Evolutionary conservation across 2,329 filamentous ascomycete genomes (phyloP).

Genomic region (Epichloe baconii): DNA sequence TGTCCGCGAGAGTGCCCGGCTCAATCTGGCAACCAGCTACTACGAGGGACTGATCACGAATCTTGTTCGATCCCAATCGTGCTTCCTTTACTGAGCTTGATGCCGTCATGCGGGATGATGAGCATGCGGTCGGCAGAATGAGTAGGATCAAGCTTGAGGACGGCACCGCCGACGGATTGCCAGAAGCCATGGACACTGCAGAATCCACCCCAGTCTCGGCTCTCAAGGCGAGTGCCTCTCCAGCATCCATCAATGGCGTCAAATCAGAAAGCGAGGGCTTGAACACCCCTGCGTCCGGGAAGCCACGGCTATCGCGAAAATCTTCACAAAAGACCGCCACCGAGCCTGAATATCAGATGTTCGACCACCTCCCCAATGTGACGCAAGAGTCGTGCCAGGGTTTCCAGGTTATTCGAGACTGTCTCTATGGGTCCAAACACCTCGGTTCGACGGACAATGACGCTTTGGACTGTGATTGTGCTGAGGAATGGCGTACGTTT

Average conservation of each 20-base stretch:
- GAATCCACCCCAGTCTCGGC: constrained; percentile 25
- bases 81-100: not conserved
- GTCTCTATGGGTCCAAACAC: constrained; percentile 82
- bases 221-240: constrained; percentile 18
- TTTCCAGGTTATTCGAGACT: constrained; percentile 74
- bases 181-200: constrained; percentile 28
- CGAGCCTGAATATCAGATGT: constrained; percentile 51
- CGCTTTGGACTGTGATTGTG: constrained; percentile 86
- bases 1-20: not conserved
- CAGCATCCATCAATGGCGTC: constrained; percentile 31
- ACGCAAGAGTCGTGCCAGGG: constrained; percentile 61
- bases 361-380: constrained; percentile 61
- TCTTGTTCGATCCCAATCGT: not conserved
- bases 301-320: constrained; percentile 61
- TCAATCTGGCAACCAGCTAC: not conserved
- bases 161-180: constrained; percentile 21
- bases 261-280: constrained; percentile 27
- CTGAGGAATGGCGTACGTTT: constrained; percentile 86
- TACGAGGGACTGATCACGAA: too few relatives aligned
- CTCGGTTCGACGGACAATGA: constrained; percentile 86
- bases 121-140: constrained; percentile 26
- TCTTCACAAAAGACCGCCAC: constrained; percentile 52
- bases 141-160: constrained; percentile 33
- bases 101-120: constrained; percentile 28
- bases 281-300: constrained; percentile 35